phyloP scores from a whole-genome alignment of 495 filamentous ascomycete species.

The Ascodesmis nigricans region DNA sequence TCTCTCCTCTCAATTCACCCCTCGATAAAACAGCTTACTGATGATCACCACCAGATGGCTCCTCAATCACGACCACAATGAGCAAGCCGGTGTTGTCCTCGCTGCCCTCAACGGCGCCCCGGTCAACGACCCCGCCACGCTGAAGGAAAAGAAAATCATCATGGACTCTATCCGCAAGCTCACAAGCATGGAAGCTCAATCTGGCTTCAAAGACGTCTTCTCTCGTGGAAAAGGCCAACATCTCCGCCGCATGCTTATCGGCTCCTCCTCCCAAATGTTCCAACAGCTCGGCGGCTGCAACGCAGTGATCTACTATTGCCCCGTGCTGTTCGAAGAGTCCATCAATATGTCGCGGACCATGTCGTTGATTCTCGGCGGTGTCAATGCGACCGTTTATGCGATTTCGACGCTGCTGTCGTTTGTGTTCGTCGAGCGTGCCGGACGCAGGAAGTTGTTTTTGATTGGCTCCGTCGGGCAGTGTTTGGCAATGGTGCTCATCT shows the following conservation, averaged over 20 bases:
- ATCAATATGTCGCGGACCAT: conserved; percentile 34
- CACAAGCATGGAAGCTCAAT: conserved; percentile 20
- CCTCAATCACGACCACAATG: conserved; percentile 37
- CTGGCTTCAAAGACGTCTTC: conserved; percentile 14
- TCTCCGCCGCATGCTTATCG: conserved; percentile 26
- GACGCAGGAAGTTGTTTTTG: conserved; percentile 45
- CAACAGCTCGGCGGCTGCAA: conserved; percentile 39
- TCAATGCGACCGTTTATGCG: conserved; percentile 54
- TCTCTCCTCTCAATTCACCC: background rate
- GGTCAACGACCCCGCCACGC: conserved; percentile 31
- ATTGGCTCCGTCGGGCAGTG: conserved; percentile 43
- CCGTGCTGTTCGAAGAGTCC: conserved; percentile 44
- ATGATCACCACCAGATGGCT: conserved; percentile 42
- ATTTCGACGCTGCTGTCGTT: conserved; percentile 50
- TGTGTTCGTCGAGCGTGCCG: conserved; percentile 52
- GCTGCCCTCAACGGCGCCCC: conserved; percentile 40
- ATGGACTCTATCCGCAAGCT: conserved; percentile 30
- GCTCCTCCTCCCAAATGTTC: conserved; percentile 17
- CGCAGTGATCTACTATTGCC: conserved; percentile 55
- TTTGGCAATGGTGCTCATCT: conserved; percentile 47
- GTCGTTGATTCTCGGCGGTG: conserved; percentile 43
- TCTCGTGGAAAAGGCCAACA: conserved; percentile 11
- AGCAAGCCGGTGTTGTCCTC: conserved; percentile 43
- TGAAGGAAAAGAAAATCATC: conserved; percentile 4
- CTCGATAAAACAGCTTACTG: background rate